phyloP scores from a whole-genome alignment of 2,329 filamentous ascomycete species.

The Penicillium fuscoglaucum region DNA sequence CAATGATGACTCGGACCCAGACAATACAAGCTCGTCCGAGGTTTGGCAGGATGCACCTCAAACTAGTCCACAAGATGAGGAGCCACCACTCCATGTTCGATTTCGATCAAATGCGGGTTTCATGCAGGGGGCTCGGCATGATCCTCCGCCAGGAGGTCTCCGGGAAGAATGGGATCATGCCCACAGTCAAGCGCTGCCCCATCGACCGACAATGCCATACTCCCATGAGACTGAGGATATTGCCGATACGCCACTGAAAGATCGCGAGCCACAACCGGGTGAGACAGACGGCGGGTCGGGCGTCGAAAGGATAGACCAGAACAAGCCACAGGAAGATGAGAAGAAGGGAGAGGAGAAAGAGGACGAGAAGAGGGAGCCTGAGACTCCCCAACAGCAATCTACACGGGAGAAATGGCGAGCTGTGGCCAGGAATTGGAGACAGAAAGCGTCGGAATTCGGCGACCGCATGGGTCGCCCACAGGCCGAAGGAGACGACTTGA shows the following conservation, averaged over 20 bases:
- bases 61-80: slow-evolving; percentile 1
- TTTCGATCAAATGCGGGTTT: slow-evolving; percentile 18
- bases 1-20: slow-evolving; percentile 1
- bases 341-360: neutral
- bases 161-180: slow-evolving; percentile 15
- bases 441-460: slow-evolving; percentile 17
- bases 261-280: neutral
- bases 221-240: slow-evolving; percentile 31
- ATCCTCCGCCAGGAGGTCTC: slow-evolving; percentile 7
- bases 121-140: slow-evolving; percentile 2
- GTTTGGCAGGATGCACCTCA: slow-evolving; percentile 4
- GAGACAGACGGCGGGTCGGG: slow-evolving; percentile 1
- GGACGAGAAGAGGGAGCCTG: neutral
- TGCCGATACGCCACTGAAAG: slow-evolving; percentile 22
- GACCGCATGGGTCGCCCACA: slow-evolving; percentile 26
- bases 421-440: slow-evolving; percentile 7
- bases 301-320: slow-evolving; percentile 3
- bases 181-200: slow-evolving; percentile 13
- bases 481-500: slow-evolving; percentile 29
- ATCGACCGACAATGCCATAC: slow-evolving; percentile 23
- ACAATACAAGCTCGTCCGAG: slow-evolving; percentile 2
- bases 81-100: slow-evolving; percentile 13
- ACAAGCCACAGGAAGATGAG: neutral
- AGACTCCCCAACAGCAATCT: neutral
- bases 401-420: slow-evolving; percentile 4